Evolutionary conservation across 805 yeast genomes (phyloP).

Genomic region (Wickerhamiella cacticola): DNA sequence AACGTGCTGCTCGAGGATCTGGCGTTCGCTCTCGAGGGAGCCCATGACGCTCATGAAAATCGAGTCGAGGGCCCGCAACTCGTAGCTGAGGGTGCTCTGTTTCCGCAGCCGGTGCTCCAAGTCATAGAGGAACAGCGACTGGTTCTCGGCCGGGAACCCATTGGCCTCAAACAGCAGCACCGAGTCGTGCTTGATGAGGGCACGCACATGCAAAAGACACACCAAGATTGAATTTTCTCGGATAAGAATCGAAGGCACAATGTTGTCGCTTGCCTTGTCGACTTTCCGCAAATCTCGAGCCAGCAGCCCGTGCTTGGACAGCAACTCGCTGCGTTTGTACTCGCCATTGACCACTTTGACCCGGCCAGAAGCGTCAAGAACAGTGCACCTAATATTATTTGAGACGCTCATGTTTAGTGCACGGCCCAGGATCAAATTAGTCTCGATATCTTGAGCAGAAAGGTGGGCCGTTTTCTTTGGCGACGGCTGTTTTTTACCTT

Average conservation of each 20-base stretch:
- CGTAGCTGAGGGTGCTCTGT: constrained; percentile 53
- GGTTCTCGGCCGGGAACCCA: constrained; percentile 44
- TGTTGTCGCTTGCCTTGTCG: constrained; percentile 67
- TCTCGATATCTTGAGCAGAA: constrained; percentile 14
- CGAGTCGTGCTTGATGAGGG: constrained; percentile 65
- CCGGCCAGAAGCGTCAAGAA: constrained; percentile 58
- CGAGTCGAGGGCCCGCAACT: constrained; percentile 80
- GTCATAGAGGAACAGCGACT: constrained; percentile 72
- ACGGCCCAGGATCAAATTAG: constrained; percentile 21
- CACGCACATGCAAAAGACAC: constrained; percentile 77
- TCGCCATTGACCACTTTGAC: constrained; percentile 58
- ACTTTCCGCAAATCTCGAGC: constrained; percentile 88
- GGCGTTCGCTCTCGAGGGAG: constrained; percentile 75
- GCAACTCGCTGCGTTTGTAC: constrained; percentile 59
- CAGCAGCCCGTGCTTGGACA: constrained; percentile 61
- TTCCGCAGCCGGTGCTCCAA: constrained; percentile 51
- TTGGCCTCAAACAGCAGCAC: constrained; percentile 73
- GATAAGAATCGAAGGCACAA: constrained; percentile 80
- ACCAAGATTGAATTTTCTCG: constrained; percentile 66
- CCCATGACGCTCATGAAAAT: constrained; percentile 69
- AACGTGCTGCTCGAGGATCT: constrained; percentile 66
- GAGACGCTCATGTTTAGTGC: constrained; percentile 19
- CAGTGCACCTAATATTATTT: constrained; percentile 61
- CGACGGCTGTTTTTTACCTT: neutral
- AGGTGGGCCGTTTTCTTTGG: neutral